These are phyloP conservation scores for Leishmania aethiopica DNA, from an alignment of 208 protist species.

Conservation along the genomic window DNA sequence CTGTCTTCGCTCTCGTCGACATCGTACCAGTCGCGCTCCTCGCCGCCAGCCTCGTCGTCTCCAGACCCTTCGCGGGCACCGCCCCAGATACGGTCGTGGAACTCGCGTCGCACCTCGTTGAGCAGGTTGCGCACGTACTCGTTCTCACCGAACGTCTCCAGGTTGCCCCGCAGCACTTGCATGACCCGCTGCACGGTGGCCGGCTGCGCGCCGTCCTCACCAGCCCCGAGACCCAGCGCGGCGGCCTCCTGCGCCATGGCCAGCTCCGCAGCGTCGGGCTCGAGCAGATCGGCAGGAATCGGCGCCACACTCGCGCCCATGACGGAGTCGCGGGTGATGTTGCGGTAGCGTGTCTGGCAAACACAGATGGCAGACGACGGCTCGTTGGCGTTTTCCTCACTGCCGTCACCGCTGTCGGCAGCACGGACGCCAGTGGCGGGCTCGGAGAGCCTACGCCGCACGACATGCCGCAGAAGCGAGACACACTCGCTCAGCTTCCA, in stretches of 20 bases:
- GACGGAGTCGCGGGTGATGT: slow-evolving; percentile 43
- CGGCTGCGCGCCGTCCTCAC: slow-evolving; percentile 5
- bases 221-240: not conserved
- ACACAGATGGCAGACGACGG: not conserved
- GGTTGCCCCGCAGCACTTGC: slow-evolving; percentile 12
- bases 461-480: slow-evolving; percentile 21
- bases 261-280: slow-evolving; percentile 28
- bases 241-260: slow-evolving; percentile 4
- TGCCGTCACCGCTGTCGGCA: not conserved
- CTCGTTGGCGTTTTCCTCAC: not conserved
- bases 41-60: not conserved
- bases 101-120: slow-evolving; percentile 4
- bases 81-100: not conserved
- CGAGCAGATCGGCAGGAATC: slow-evolving; percentile 60
- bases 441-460: slow-evolving; percentile 13
- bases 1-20: slow-evolving; percentile 13
- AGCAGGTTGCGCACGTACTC: slow-evolving; percentile 21
- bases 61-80: not conserved
- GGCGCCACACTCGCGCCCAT: slow-evolving; percentile 40
- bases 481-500: slow-evolving; percentile 66
- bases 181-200: slow-evolving; percentile 27
- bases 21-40: slow-evolving; percentile 18
- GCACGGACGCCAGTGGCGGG: not conserved
- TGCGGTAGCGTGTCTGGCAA: slow-evolving; percentile 15
- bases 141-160: slow-evolving; percentile 12